Base-by-base conservation (phyloP, 768 basidiomycete species). In the Cystobasidium tubakii region DNA sequence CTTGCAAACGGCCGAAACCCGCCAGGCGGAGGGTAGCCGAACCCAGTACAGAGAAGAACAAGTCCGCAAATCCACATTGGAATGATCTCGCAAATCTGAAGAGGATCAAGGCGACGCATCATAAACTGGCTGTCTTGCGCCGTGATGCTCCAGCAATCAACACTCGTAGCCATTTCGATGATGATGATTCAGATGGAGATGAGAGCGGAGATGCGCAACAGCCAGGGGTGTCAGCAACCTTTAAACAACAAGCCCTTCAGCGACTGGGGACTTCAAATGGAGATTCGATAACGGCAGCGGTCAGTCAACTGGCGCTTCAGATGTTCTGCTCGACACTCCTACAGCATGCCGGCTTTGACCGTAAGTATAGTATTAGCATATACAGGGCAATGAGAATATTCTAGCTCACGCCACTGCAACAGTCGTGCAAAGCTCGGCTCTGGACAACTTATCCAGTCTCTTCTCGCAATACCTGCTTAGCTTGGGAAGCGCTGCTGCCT, bases 281-380 rank as follows among this genome's bases (percentile, higher is more conserved):
- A 15, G 46, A 21, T 9, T 50, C 46, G 21, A n/a, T 50, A 3
- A n/a, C 10, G 7, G 29, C 29, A 67, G 9, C 44, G n/a, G 9
- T 29, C n/a, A 44, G 36, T 9, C 72, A 76, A 33, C 53, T n/a
- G 21, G 42, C 27, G 7, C 50, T 75, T 3, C 57, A 70, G 31
- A 54, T 34, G 19, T 62, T 57, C 25, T 71, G 55, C 54, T 50
- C 57, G 23, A 70, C 90, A 82, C 84, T 95, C 64, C 79, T 96
- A 77, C 92, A 95, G 77, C 94, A 96, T 83, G 84, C 85, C 62
- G 93, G 93, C 1, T 96, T 96, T 79, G 94, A 96, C 84, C 91
- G 92, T 89, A 72, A 72, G 87, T 82, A 73, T 19, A 53, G 27
- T 31, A 3, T 10, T 34, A n/a, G 6, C 21, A 29, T 57, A n/a